Base-by-base conservation (phyloP, 768 basidiomycete species). In the Thelephora aurantiotincta region DNA sequence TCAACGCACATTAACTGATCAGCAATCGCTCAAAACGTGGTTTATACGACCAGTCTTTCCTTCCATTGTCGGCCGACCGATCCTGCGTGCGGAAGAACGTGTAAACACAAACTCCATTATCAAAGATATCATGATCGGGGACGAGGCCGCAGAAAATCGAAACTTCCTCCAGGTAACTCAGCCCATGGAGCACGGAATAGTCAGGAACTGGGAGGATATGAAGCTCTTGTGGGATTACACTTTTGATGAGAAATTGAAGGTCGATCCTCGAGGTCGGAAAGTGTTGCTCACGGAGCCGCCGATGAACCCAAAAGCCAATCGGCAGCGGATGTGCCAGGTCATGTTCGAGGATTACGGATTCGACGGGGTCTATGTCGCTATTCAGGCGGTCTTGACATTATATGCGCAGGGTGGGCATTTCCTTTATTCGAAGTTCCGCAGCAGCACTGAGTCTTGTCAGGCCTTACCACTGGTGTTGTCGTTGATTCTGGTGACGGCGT, bases 331-430 rank as follows among this genome's bases (percentile, higher is more conserved):
- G 92, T 84, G 81, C 48, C 84, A 98, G 64, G 89, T 97, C 59
- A 99, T 99, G 96, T 97, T 99, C 60, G 96, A 99, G 68, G 87
- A 94, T 52, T 99, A 97, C 63, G 91, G 89, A 2, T 97, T 98
- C 58, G 80, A 80, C 14, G 88, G 90, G 0, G 90, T 98, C 49
- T 98, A 98, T 64, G 82, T 99, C 2, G 96, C 96, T 16, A 97
- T 99, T 51, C 96, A 99, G 68, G 96, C 96, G 3, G 96, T 99
- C 44, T 69, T 99, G 65, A 99, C 96, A 3, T 71, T 99, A 12
- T 99, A 99, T 63, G 96, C 96, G 9, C 96, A 99, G 73, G 96
- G 94, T 93, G 56, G 47, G 83, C 67, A 55, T 16, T 35, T 38
- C 46, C 35, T 22, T 12, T 12, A 26, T n/a, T 4, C 44, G 35